Conservation (phyloP, 352 stramenopile genomes). For the Phytophthora brassicae region DNA sequence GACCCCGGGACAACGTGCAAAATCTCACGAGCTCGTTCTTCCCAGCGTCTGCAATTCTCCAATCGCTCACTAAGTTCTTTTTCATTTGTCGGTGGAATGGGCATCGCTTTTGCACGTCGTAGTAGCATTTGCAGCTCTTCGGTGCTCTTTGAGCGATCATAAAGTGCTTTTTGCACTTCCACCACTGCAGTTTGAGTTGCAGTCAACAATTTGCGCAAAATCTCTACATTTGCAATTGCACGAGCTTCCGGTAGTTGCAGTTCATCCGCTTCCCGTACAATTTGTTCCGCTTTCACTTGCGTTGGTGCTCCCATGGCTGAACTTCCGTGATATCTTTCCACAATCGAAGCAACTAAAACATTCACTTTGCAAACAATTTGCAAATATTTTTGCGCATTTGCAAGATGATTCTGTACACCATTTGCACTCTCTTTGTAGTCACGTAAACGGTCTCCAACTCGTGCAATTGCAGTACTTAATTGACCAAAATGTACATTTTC, state of each 20-base stretch:
- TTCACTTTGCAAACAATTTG: conserved; percentile 38
- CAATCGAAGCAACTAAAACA: conserved; percentile 22
- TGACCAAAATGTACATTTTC: conserved; percentile 28
- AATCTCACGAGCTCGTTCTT: conserved; percentile 48
- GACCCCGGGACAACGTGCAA: conserved; percentile 23
- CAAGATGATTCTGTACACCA: conserved; percentile 20
- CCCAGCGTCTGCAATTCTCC: conserved; percentile 54
- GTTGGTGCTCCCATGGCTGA: conserved; percentile 21
- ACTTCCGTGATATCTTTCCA: conserved; percentile 9
- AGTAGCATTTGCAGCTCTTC: conserved; percentile 53
- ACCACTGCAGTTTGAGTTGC: conserved; percentile 27
- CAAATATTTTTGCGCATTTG: conserved; percentile 24
- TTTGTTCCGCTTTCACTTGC: conserved; percentile 29
- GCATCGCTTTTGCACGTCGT: conserved; percentile 31
- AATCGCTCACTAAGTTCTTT: conserved; percentile 57
- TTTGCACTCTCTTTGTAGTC: conserved; percentile 17
- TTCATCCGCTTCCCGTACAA: conserved; percentile 36
- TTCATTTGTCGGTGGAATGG: conserved; percentile 42
- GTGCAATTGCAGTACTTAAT: conserved; percentile 11
- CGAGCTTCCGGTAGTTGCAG: conserved; percentile 15
- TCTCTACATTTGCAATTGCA: conserved; percentile 42
- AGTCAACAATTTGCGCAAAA: conserved; percentile 38
- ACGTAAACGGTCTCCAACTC: conserved; percentile 14
- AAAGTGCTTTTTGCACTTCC: conserved; percentile 34
- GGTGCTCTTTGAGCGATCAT: conserved; percentile 43